phyloP scores from a whole-genome alignment of 257 asterid genomes.

The Fraxinus quadrangulata region DNA sequence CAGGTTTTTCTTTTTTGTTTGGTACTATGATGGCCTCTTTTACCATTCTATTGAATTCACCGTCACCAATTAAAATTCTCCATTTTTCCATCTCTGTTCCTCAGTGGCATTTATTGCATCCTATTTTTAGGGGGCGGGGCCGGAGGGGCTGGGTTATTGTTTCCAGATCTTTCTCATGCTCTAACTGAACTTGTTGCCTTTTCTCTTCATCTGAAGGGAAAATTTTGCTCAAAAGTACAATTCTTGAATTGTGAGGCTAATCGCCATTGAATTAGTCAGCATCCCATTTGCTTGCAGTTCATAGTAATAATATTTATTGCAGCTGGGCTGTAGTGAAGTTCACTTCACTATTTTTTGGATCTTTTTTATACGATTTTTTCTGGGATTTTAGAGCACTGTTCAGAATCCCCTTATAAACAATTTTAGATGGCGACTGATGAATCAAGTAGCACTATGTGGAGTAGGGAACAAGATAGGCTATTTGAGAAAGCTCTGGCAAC shows the following conservation, averaged over 20 bases:
- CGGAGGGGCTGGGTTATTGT: not conserved
- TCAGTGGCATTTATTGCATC: not conserved
- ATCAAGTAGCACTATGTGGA: constrained; percentile 66
- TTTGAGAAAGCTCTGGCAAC: constrained; percentile 79
- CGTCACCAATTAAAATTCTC: not conserved
- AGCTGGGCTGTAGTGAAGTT: constrained; percentile 21
- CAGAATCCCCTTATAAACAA: constrained; percentile 25
- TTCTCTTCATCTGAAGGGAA: not conserved
- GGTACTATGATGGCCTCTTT: not conserved
- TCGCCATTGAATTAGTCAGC: not conserved
- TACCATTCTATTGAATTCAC: not conserved
- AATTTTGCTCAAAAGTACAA: not conserved
- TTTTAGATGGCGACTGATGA: constrained; percentile 63
- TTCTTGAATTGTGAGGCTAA: not conserved
- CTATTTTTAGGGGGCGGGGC: not conserved
- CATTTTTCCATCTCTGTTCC: not conserved
- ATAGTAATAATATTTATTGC: constrained; percentile 28
- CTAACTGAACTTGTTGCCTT: not conserved
- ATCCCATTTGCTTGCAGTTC: not conserved
- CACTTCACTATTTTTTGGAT: constrained; percentile 32
- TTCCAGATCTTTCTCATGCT: not conserved
- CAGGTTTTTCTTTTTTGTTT: not conserved
- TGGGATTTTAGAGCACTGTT: constrained; percentile 22
- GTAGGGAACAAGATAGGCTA: constrained; percentile 72
- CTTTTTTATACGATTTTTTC: constrained; percentile 25